Conservation (phyloP, 2,329 filamentous ascomycete species). For the Talaromyces marneffei region DNA sequence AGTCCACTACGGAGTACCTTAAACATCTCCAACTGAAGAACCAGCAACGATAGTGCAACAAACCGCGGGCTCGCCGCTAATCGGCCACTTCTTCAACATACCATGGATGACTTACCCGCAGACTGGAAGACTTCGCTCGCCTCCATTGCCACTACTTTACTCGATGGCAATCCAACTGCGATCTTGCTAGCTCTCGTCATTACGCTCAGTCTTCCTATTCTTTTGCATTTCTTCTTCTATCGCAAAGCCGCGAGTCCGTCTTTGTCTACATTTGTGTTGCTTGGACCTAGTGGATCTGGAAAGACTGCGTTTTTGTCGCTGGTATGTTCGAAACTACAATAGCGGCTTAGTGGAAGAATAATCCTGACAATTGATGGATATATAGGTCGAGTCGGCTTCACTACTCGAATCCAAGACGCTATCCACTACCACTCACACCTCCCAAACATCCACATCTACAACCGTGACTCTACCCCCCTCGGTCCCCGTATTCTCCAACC, state of each 20-base stretch:
- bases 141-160: conserved; percentile 36
- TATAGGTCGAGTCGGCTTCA: conserved; percentile 44
- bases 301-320: conserved; percentile 86
- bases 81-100: background rate
- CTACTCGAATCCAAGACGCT: conserved; percentile 28
- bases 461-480: conserved; percentile 52
- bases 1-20: background rate
- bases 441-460: conserved; percentile 54
- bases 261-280: conserved; percentile 66
- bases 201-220: conserved; percentile 65
- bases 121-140: conserved; percentile 33
- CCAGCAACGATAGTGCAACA: background rate
- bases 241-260: conserved; percentile 58
- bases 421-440: conserved; percentile 51
- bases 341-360: background rate
- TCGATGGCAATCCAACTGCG: conserved; percentile 38
- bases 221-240: conserved; percentile 72
- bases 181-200: conserved; percentile 65
- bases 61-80: background rate
- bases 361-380: too few species aligned
- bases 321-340: conserved; percentile 38
- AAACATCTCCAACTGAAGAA: background rate
- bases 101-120: conserved; percentile 17
- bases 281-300: conserved; percentile 75
- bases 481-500: conserved; percentile 51